A percentile compares a stretch with the other conserved stretches of the same genome.
phyloP scores from a whole-genome alignment of 495 filamentous ascomycete genomes.

The Neurospora sp. region DNA sequence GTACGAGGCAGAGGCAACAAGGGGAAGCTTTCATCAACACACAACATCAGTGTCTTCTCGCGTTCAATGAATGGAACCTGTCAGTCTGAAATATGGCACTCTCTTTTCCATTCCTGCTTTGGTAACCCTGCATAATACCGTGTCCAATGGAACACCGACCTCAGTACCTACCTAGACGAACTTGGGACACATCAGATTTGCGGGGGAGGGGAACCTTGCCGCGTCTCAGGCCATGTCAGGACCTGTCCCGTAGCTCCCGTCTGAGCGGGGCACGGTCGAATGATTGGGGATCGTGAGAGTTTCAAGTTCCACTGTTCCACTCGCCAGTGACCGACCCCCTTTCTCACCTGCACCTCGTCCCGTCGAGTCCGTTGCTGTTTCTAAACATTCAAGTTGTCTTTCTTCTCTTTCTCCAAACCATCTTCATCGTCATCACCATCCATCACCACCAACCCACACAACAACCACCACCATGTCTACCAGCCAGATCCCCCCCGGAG shows the following conservation, averaged over 20 bases:
- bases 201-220: neutral
- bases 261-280: neutral
- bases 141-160: too few species aligned
- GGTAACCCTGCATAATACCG: neutral
- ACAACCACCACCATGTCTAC: constrained; percentile 26
- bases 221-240: neutral
- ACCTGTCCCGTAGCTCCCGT: neutral
- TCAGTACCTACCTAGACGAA: neutral
- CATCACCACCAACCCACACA: neutral
- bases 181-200: neutral
- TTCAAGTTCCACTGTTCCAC: neutral
- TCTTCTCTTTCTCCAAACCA: neutral
- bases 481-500: constrained; percentile 44
- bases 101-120: neutral
- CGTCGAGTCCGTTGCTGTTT: neutral
- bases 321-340: neutral
- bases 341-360: neutral
- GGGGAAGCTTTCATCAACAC: neutral
- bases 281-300: constrained; percentile 1
- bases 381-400: constrained; percentile 3
- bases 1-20: neutral
- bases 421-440: neutral
- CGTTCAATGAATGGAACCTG: neutral
- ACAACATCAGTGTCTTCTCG: neutral
- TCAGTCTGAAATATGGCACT: neutral